Evolutionary conservation across 345 rosid species (phyloP), one percentile per base, ranked within the genome.

Genomic region (Gossypium stocksii): DNA sequence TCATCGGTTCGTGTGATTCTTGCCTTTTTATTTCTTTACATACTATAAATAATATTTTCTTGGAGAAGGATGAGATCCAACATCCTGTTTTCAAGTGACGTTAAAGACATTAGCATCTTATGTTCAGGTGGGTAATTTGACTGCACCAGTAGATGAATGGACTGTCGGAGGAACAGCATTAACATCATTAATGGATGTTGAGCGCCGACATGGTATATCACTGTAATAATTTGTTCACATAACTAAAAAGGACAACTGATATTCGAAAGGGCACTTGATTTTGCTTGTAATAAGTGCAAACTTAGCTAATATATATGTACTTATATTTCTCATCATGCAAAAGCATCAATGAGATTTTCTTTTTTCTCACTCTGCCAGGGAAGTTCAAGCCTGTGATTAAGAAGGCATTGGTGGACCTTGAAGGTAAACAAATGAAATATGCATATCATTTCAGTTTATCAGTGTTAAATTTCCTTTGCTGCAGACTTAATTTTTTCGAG

Each of bases 361-460:
- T 66, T 22, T 66, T 67, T 48, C 20, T 48, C 43, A 48, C 15
- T 49, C 14, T 51, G 22, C 9, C 84, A 94, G 98, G 99, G 58
- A 93, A 88, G 72, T 89, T 84, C 83, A 95, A 95, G 87, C 98
- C 97, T 57, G 99, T 95, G 81, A 91, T 95, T 81, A 95, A 95
- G 93, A 95, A 95, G 87, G 98, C 99, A 70, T 93, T 93, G 94
- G 98, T 95, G 78, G 99, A 95, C 79, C 99, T 95, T 45, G 93
- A 93, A 45, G 97, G 98, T 94, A 77, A 19, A n/a, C 23, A 19
- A 71, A 16, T 9, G 14, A 16, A 48, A 72, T 70, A 65, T 78
- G 46, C 20, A 56, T 4, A 16, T 27, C 15, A 45, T 57, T 27
- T 64, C 51, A 64, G 15, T 64, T 38, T n/a, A 41, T 63, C 63